These are phyloP conservation scores for Paramecium biaurelia DNA, from an alignment of 73 alveolate genomes.

Conservation along the genomic window DNA sequence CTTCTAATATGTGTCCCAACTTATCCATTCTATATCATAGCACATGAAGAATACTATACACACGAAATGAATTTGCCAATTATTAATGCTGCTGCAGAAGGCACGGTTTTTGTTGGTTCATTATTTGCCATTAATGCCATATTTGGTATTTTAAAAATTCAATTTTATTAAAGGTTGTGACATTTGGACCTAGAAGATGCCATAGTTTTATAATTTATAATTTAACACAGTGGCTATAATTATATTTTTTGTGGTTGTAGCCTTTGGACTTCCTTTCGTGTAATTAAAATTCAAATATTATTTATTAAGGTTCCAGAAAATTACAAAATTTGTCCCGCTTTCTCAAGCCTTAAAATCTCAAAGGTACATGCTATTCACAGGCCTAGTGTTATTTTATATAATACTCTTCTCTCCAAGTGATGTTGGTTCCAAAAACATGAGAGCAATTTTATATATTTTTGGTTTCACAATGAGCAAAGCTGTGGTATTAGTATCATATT, in stretches of 20 bases:
- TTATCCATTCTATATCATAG: constrained; percentile 16
- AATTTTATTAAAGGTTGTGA: background rate
- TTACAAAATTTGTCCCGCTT: background rate
- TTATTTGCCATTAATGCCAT: constrained; percentile 27
- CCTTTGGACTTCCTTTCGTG: constrained; percentile 46
- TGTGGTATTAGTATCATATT: background rate
- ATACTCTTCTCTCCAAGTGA: constrained; percentile 16
- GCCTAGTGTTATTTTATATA: background rate
- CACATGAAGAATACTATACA: constrained; percentile 44
- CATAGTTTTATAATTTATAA: background rate
- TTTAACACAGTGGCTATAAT: background rate
- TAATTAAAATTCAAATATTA: background rate
- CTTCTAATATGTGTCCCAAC: background rate
- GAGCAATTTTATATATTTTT: background rate
- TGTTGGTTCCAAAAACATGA: constrained; percentile 6
- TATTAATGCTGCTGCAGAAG: constrained; percentile 46
- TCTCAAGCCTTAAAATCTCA: background rate
- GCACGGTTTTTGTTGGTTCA: background rate
- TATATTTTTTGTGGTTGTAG: background rate
- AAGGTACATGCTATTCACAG: background rate
- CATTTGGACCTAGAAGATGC: background rate
- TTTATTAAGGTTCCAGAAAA: background rate
- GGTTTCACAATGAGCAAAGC: constrained; percentile 49
- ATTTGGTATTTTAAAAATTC: background rate
- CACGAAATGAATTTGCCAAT: constrained; percentile 45